phyloP scores from a whole-genome alignment of 1,284 basidiomycete species.

The Cerrena zonata region DNA sequence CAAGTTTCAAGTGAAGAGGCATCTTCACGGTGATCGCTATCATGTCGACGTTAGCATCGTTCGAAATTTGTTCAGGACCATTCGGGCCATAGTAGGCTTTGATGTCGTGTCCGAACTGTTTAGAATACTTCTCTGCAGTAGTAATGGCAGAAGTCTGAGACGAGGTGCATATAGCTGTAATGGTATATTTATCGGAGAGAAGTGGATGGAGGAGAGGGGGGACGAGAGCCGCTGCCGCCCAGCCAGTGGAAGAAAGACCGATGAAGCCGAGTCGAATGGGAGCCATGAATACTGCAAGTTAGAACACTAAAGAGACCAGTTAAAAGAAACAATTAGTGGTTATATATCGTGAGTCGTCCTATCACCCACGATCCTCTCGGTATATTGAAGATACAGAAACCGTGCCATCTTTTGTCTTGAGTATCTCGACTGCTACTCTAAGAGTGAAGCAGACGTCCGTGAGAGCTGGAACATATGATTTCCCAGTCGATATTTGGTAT shows the following conservation, averaged over 20 bases:
- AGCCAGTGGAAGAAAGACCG: conserved; percentile 29
- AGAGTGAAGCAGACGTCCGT: no score
- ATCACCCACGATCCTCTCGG: no score
- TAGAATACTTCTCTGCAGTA: conserved; percentile 22
- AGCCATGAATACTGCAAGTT: no score
- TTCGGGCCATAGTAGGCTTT: conserved; percentile 27
- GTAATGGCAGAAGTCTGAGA: conserved; percentile 22
- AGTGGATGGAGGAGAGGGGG: conserved; percentile 19
- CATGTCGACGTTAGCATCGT: conserved; percentile 30
- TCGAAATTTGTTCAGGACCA: conserved; percentile 18
- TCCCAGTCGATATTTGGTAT: no score
- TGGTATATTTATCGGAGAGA: conserved; percentile 15
- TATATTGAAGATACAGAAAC: no score
- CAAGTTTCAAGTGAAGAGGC: conserved; percentile 21
- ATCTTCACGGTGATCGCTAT: conserved; percentile 30
- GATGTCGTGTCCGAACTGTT: conserved; percentile 15
- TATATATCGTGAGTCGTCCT: no score
- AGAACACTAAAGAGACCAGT: no score
- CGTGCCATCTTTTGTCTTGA: no score
- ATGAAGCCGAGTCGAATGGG: conserved; percentile 28
- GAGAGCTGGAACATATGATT: no score
- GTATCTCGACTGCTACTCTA: no score
- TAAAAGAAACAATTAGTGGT: no score
- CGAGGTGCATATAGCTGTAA: conserved; percentile 26
- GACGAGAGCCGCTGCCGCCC: conserved; percentile 24